Conservation (phyloP, 2,329 filamentous ascomycete genomes). For the Sporothrix brasiliensis region DNA sequence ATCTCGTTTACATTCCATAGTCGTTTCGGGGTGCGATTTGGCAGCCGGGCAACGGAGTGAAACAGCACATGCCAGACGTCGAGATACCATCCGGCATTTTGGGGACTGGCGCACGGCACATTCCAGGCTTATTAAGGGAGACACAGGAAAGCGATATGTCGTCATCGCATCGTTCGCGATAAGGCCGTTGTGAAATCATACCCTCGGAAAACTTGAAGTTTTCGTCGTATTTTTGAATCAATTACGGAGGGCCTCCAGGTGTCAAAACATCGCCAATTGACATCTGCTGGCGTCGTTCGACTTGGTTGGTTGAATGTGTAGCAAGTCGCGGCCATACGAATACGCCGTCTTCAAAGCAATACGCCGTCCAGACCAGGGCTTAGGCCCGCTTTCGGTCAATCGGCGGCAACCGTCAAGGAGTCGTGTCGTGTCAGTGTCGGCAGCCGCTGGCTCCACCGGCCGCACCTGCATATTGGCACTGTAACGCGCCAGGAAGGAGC, state of each 20-base stretch:
- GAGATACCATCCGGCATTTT: neutral
- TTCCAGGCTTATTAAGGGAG: slow-evolving; percentile 3
- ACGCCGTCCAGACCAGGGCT: neutral
- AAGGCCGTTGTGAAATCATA: neutral
- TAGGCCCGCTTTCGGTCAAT: slow-evolving; percentile 8
- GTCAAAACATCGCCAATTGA: neutral
- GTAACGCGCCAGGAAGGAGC: neutral
- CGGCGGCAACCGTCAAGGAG: neutral
- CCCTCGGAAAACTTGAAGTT: neutral
- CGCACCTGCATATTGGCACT: neutral
- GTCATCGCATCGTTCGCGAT: neutral
- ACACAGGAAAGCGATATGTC: neutral
- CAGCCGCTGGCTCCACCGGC: neutral
- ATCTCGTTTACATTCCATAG: slow-evolving; percentile 28
- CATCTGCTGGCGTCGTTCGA: neutral
- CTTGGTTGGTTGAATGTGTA: neutral
- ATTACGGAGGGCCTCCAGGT: neutral
- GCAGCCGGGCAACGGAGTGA: slow-evolving; percentile 28
- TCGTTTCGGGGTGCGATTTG: neutral
- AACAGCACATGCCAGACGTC: slow-evolving; percentile 8
- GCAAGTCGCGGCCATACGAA: neutral
- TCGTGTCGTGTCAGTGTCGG: slow-evolving; percentile 23
- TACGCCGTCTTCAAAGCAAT: slow-evolving; percentile 12
- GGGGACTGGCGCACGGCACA: neutral
- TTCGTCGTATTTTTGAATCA: neutral